A percentile compares a stretch with the other conserved stretches of the same genome.
phyloP scores from a whole-genome alignment of 805 yeast genomes.

The Kodamaea restingae region DNA sequence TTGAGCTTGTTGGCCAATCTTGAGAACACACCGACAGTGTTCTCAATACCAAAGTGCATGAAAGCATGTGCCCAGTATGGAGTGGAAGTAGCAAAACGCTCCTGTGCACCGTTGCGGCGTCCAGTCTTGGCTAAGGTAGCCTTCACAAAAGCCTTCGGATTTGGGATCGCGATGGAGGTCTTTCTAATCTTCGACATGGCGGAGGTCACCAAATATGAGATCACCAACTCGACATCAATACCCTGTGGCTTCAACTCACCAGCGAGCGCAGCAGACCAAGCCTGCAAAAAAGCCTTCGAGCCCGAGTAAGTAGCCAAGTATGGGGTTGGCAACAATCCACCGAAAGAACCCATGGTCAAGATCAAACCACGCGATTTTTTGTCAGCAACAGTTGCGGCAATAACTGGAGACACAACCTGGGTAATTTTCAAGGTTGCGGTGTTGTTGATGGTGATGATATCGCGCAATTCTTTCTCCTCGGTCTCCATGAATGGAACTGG shows the following conservation, averaged over 20 bases:
- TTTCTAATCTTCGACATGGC: constrained; percentile 92
- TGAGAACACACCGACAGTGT: constrained; percentile 79
- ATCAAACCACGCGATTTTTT: constrained; percentile 64
- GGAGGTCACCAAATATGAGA: constrained; percentile 88
- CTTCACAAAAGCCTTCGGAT: constrained; percentile 74
- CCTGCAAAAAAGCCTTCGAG: constrained; percentile 90
- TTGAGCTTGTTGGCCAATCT: constrained; percentile 65
- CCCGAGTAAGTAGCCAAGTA: constrained; percentile 92
- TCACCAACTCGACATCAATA: constrained; percentile 80
- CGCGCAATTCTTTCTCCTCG: constrained; percentile 63
- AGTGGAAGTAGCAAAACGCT: constrained; percentile 77
- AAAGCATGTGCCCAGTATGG: constrained; percentile 95
- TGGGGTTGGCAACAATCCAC: constrained; percentile 92
- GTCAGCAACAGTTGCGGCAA: constrained; percentile 48
- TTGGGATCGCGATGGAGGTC: constrained; percentile 72
- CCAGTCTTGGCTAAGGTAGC: constrained; percentile 69
- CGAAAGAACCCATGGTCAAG: constrained; percentile 94
- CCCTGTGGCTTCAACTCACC: constrained; percentile 69
- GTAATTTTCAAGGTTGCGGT: constrained; percentile 81
- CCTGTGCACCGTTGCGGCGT: constrained; percentile 89
- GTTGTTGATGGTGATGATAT: constrained; percentile 82
- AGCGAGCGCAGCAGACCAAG: constrained; percentile 86
- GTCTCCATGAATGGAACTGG: constrained; percentile 93
- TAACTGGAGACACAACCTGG: constrained; percentile 69
- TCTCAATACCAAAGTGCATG: constrained; percentile 77